Base-by-base conservation (phyloP, 139 green algal genomes). In the Edaphochlamys debaryana region DNA sequence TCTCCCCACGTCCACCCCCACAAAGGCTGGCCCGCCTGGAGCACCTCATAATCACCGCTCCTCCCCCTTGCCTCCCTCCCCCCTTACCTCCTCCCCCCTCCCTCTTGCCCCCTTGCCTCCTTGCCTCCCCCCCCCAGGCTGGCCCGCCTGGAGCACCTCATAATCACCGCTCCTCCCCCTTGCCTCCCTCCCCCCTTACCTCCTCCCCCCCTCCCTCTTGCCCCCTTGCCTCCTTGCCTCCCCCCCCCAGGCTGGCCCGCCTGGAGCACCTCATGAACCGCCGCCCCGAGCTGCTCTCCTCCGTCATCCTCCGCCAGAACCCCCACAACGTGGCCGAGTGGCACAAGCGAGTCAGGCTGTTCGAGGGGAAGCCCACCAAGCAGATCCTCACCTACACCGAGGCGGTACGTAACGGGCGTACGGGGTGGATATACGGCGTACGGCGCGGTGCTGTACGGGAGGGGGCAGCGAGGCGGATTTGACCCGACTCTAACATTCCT, bases 231-330 rank as follows among this genome's bases (percentile, higher is more conserved):
- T n/a, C n/a, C n/a, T n/a, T n/a, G n/a, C n/a, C n/a, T n/a, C n/a
- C 62, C 22, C 64, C n/a, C n/a, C 64, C 42, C 89, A 95, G 92
- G 74, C 85, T 99, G n/a, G 97, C 94, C 9, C 91, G 96, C 40
- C 80, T 99, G 60, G 96, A 99, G 83, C 80, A 82, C 84, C 84
- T 94, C 5, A 95, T 87, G 86, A 89, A 92, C 71, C 88, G 96
- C n/a, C 91, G 97, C n/a, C 95, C 95, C 8, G 95, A 96, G 89
- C 89, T 98, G 87, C 88, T 98, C 80, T 93, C 76, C 78, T 93
- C 86, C 64, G 97, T 99, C 37, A 95, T 99, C 91, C 93, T 99
- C 82, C 92, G 96, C 62, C 96, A 99, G 90, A 99, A 99, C 92
- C 97, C 97, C 40, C 95, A 99, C 93, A 98, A 98, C 76, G 96